Evolutionary conservation across 805 yeast genomes (phyloP).

Genomic region (Nakazawaea ernobii): DNA sequence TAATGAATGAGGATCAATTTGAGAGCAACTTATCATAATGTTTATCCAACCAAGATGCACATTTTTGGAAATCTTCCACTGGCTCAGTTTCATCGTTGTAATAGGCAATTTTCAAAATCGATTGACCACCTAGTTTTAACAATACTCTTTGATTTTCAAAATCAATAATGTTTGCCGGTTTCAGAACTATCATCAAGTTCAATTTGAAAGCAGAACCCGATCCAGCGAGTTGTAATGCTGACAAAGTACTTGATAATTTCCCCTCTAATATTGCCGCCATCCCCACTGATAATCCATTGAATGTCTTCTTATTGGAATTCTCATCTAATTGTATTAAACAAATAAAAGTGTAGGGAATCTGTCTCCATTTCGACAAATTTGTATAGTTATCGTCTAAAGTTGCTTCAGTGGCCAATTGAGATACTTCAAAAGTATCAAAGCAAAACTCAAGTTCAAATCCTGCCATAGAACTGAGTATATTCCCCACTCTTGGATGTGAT

Average conservation of each 20-base stretch:
- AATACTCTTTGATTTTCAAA: constrained; percentile 5
- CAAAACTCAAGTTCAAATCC: constrained; percentile 43
- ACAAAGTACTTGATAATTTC: constrained; percentile 1
- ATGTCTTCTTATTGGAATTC: neutral
- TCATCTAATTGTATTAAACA: constrained; percentile 5
- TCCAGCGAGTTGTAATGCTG: neutral
- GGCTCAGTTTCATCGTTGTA: neutral
- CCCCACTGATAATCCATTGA: neutral
- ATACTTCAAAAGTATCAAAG: constrained; percentile 45
- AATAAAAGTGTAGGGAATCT: constrained; percentile 7
- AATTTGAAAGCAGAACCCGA: neutral
- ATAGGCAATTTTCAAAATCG: neutral
- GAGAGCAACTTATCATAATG: constrained; percentile 7
- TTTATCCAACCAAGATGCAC: constrained; percentile 4
- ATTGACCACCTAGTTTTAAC: neutral
- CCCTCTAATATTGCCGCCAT: constrained; percentile 9
- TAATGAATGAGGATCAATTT: neutral
- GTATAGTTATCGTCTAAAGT: neutral
- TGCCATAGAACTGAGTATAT: constrained; percentile 42
- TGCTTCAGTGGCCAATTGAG: constrained; percentile 26
- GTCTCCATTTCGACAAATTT: constrained; percentile 3
- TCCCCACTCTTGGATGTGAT: constrained; percentile 44
- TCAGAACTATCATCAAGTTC: constrained; percentile 3
- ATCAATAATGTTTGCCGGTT: constrained; percentile 2
- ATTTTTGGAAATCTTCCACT: constrained; percentile 1